These are phyloP conservation scores for Rosa lucieae DNA, from an alignment of 306 rosid genomes.

Conservation along the genomic window DNA sequence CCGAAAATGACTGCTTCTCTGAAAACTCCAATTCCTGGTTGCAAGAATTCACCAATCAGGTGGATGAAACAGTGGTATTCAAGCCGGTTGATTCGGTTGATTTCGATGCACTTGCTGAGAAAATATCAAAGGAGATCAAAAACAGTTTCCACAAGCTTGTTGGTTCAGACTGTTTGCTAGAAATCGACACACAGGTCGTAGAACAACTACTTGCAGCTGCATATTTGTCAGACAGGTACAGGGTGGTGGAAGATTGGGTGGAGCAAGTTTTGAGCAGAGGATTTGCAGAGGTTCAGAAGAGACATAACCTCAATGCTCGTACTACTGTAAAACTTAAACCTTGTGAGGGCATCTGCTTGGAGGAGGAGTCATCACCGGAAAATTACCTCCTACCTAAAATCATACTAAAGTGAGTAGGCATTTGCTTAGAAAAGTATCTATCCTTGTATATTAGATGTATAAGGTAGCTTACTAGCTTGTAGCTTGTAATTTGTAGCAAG, in stretches of 20 bases:
- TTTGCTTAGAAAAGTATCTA: conserved; percentile 6
- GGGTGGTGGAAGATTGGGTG: conserved; percentile 74
- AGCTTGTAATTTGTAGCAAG: conserved; percentile 43
- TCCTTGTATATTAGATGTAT: conserved; percentile 40
- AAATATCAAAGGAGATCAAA: conserved; percentile 43
- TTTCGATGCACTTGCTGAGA: conserved; percentile 64
- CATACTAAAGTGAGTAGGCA: conserved; percentile 43
- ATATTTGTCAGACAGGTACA: conserved; percentile 47
- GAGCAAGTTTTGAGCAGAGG: conserved; percentile 62
- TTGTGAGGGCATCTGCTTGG: conserved; percentile 34
- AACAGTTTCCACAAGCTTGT: conserved; percentile 50
- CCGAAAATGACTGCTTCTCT: conserved; percentile 36
- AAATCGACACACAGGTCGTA: conserved; percentile 58
- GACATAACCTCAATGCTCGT: conserved; percentile 39
- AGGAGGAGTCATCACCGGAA: conserved; percentile 45
- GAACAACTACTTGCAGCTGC: conserved; percentile 72
- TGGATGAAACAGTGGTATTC: conserved; percentile 66
- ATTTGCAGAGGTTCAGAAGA: conserved; percentile 54
- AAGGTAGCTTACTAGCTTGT: conserved; percentile 26
- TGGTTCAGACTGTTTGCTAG: conserved; percentile 44
- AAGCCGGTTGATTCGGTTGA: conserved; percentile 71
- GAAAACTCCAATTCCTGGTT: conserved; percentile 63
- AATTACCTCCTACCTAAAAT: conserved; percentile 60
- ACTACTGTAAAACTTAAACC: conserved; percentile 56
- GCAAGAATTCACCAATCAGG: conserved; percentile 51